These are phyloP conservation scores for Globisporangium echinulatum DNA, from an alignment of 352 stramenopile genomes.

Conservation along the genomic window DNA sequence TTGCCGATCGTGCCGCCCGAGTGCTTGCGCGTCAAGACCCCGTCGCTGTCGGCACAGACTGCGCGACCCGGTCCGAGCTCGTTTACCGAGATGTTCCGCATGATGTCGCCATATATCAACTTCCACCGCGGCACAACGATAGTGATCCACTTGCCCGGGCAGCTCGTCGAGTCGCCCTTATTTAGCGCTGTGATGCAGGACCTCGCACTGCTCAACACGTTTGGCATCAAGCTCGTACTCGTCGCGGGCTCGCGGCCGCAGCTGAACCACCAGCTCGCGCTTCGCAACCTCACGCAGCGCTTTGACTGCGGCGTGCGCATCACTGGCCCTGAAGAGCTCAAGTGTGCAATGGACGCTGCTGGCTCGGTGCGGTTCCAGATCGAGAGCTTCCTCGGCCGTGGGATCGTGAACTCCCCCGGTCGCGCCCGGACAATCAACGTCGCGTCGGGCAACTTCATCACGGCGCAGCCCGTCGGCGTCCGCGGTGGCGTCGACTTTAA, in stretches of 20 bases:
- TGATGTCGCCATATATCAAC: conserved; percentile 97
- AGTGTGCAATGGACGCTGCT: conserved; percentile 94
- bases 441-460: conserved; percentile 96
- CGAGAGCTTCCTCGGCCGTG: conserved; percentile 77
- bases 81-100: conserved; percentile 92
- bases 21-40: conserved; percentile 62
- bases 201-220: conserved; percentile 93
- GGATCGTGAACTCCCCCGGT: conserved; percentile 80
- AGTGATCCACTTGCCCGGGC: conserved; percentile 94
- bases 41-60: conserved; percentile 12
- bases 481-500: conserved; percentile 85
- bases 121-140: conserved; percentile 93
- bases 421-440: conserved; percentile 85
- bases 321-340: conserved; percentile 87
- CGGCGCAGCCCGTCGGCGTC: conserved; percentile 86
- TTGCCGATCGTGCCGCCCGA: conserved; percentile 69
- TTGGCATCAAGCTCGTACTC: conserved; percentile 92
- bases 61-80: conserved; percentile 38
- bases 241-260: conserved; percentile 94
- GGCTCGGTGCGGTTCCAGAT: conserved; percentile 87
- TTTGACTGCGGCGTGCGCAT: conserved; percentile 86
- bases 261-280: conserved; percentile 88
- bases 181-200: conserved; percentile 94
- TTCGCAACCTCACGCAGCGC: conserved; percentile 59
- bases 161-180: conserved; percentile 90